Conservation (phyloP, 1,284 basidiomycete genomes). For the Naganishia sp. region DNA sequence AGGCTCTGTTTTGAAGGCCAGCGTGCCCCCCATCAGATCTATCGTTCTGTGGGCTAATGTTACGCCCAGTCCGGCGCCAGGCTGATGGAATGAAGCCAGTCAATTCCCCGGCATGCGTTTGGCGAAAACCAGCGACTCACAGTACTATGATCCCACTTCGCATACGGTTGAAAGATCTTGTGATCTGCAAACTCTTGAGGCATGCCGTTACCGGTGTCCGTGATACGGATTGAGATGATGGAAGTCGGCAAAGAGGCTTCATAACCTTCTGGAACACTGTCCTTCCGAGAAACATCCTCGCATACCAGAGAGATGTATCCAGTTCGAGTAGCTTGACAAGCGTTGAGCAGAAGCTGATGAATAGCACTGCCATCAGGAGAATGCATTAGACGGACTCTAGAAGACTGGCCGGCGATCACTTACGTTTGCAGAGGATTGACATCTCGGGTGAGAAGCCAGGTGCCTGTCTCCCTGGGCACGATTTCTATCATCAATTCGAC, state of each 20-base stretch:
- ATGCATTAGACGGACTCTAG: neutral
- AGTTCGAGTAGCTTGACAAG: conserved; percentile 25
- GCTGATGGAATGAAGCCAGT: conserved; percentile 4
- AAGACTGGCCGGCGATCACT: neutral
- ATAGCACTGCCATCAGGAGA: conserved; percentile 18
- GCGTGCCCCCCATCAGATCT: conserved; percentile 41
- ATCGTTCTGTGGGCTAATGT: conserved; percentile 42
- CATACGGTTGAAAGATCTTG: conserved; percentile 39
- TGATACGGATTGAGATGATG: conserved; percentile 44
- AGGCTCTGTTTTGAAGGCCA: conserved; percentile 37
- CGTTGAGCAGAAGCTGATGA: conserved; percentile 25
- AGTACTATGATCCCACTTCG: conserved; percentile 38
- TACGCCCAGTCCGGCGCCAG: conserved; percentile 40
- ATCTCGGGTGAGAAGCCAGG: conserved; percentile 30
- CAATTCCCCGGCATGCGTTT: neutral
- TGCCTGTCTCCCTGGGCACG: conserved; percentile 31
- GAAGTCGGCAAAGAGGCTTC: conserved; percentile 39
- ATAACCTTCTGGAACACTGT: conserved; percentile 39
- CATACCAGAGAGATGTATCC: conserved; percentile 30
- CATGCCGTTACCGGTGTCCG: conserved; percentile 47
- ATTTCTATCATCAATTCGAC: conserved; percentile 48
- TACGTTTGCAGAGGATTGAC: conserved; percentile 25
- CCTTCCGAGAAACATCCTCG: conserved; percentile 31
- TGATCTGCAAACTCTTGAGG: conserved; percentile 39
- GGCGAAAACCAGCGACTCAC: conserved; percentile 7